Evolutionary conservation across 108 stramenopile species (phyloP), one percentile per base, ranked within the genome.

Genomic region (Nannochloropsis oceanica): DNA sequence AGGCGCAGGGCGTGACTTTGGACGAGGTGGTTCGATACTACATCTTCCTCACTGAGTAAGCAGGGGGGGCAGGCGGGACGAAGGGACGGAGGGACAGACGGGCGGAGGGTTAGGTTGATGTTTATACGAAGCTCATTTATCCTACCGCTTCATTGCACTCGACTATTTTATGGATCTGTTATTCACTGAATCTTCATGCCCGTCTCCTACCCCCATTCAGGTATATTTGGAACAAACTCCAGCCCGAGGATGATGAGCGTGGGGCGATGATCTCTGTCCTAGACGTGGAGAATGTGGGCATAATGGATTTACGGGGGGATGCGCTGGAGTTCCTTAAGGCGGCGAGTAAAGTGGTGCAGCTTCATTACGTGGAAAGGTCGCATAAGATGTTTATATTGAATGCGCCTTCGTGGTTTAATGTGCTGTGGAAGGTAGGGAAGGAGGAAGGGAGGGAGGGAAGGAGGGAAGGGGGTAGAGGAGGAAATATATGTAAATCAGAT

Each of bases 401-500:
- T 81, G 90, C 89, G 8, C 89, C 90, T 27, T 84, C 84, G 82
- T 89, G 88, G 90, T 90, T 90, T 89, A 89, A 44, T 86, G 27
- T 90, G 10, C 44, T 90, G 42, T 90, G 88, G 89, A 89, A 89
- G 89, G 89, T 89, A 20, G 8, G 79, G 13, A 12, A 25, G n/a
- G n/a, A n/a, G n/a, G n/a, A n/a, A n/a, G n/a, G n/a, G n/a, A n/a
- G n/a, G n/a, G n/a, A n/a, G n/a, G n/a, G n/a, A n/a, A n/a, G n/a
- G n/a, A n/a, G n/a, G n/a, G n/a, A n/a, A n/a, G n/a, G 46, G 46
- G 14, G 46, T 50, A 18, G 13, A 18, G 46, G 46, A 0, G 46
- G 46, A 18, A 0, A 50, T 50, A 18, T 18, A 18, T 50, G 46
- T 18, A 18, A 13, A 18, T 14, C 18, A 18, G 13, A 13, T 14